Conservation (phyloP, 176 grass and related monocot genomes). For the Eleusine coracana region DNA sequence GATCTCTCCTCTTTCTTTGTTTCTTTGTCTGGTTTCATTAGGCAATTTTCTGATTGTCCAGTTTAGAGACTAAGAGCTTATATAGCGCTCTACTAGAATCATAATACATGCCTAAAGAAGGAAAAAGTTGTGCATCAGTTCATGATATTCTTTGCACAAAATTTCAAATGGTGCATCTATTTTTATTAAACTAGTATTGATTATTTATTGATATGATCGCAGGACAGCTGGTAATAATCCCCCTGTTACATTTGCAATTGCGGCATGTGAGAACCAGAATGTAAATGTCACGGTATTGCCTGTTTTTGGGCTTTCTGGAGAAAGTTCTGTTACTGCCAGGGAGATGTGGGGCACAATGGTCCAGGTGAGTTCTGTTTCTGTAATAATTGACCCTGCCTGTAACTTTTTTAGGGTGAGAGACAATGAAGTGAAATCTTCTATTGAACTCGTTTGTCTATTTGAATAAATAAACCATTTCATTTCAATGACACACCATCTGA, state of each 20-base stretch:
- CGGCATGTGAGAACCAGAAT: constrained; percentile 91
- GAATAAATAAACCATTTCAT: constrained; percentile 28
- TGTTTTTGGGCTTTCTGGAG: constrained; percentile 82
- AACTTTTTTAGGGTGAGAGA: constrained; percentile 12
- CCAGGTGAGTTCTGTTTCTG: constrained; percentile 50
- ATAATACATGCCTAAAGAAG: background rate
- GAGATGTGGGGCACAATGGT: constrained; percentile 90
- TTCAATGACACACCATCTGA: constrained; percentile 29
- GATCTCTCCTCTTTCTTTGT: constrained; percentile 44
- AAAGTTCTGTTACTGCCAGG: constrained; percentile 80
- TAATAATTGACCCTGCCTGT: constrained; percentile 5
- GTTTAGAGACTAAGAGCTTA: constrained; percentile 19
- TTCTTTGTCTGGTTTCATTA: constrained; percentile 35
- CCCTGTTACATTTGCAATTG: constrained; percentile 94
- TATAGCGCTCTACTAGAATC: background rate
- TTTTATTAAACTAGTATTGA: constrained; percentile 18
- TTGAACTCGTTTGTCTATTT: background rate
- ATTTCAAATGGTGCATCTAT: background rate
- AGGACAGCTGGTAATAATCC: constrained; percentile 91
- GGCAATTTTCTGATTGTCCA: constrained; percentile 26
- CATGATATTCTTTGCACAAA: background rate
- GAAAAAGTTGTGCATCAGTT: too few species aligned
- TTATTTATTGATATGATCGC: constrained; percentile 36
- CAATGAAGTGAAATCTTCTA: constrained; percentile 7
- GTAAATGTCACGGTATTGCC: constrained; percentile 87